These are phyloP conservation scores for Crucihimalaya himalaica DNA, from an alignment of 345 rosid genomes.

Conservation along the genomic window DNA sequence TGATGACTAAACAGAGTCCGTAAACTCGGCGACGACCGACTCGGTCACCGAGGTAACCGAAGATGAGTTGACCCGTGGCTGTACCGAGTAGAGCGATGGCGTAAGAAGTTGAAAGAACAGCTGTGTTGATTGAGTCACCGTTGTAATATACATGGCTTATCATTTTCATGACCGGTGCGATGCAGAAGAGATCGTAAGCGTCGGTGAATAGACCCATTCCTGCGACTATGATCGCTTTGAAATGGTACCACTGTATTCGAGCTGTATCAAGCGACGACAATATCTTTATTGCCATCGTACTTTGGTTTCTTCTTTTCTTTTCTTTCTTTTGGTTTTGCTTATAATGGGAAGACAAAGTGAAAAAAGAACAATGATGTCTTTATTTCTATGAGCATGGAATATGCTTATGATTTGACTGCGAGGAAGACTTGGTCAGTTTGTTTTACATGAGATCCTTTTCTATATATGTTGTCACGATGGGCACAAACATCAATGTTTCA, in stretches of 20 bases:
- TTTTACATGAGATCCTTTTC: background rate
- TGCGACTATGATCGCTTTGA: constrained; percentile 49
- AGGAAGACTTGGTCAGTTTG: constrained; percentile 35
- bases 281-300: constrained; percentile 33
- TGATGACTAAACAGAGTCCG: constrained; percentile 57
- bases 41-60: constrained; percentile 67
- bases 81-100: constrained; percentile 63
- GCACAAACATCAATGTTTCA: background rate
- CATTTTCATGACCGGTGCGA: constrained; percentile 47
- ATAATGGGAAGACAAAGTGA: background rate
- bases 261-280: constrained; percentile 47
- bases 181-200: constrained; percentile 56
- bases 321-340: background rate
- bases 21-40: constrained; percentile 67
- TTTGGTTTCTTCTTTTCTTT: constrained; percentile 19
- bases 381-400: constrained; percentile 9
- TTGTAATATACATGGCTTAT: constrained; percentile 49
- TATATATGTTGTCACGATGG: constrained; percentile 29
- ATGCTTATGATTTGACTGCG: constrained; percentile 37
- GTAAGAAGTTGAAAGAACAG: constrained; percentile 41
- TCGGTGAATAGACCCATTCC: constrained; percentile 60
- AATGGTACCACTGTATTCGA: constrained; percentile 52
- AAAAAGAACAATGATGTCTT: constrained; percentile 19
- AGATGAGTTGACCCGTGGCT: constrained; percentile 58
- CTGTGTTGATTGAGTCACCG: constrained; percentile 29